These are phyloP conservation scores for Pseudogymnoascus sp. DNA, from an alignment of 2,329 filamentous ascomycete species.

Conservation along the genomic window DNA sequence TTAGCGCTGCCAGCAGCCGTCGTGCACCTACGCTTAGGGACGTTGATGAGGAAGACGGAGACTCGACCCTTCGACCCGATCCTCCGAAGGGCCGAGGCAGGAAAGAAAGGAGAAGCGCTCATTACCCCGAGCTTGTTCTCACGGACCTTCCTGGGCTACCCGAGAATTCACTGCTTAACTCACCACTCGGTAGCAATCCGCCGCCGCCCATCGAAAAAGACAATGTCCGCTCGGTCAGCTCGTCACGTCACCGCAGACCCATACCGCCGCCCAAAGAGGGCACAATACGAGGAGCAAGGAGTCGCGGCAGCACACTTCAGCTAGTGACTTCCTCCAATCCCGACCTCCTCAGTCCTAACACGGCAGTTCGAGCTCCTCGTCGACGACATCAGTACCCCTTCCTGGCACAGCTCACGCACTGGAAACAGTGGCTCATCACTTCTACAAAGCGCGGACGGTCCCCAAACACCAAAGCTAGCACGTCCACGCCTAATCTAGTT, in stretches of 20 bases:
- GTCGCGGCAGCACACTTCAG: constrained; percentile 77
- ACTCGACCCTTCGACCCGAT: constrained; percentile 35
- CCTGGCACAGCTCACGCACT: constrained; percentile 55
- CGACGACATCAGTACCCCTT: constrained; percentile 54
- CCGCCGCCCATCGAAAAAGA: constrained; percentile 74
- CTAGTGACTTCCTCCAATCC: constrained; percentile 61
- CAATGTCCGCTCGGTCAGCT: constrained; percentile 64
- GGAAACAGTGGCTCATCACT: constrained; percentile 67
- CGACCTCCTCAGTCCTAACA: constrained; percentile 48
- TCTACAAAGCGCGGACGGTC: constrained; percentile 54
- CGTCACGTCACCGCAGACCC: constrained; percentile 65
- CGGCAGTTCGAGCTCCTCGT: constrained; percentile 32
- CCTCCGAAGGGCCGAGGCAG: constrained; percentile 65
- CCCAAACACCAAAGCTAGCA: constrained; percentile 33
- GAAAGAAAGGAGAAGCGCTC: constrained; percentile 64
- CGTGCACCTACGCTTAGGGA: constrained; percentile 69
- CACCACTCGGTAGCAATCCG: constrained; percentile 33
- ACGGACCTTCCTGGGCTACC: constrained; percentile 71
- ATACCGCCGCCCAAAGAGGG: constrained; percentile 82
- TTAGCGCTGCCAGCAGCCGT: constrained; percentile 83
- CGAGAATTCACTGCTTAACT: constrained; percentile 39
- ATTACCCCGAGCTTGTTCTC: constrained; percentile 53
- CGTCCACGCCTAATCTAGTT: constrained; percentile 50
- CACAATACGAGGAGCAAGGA: constrained; percentile 56
- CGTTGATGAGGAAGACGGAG: constrained; percentile 65